These are phyloP conservation scores for Boletus barrowsii DNA, from an alignment of 768 basidiomycete species.

Conservation along the genomic window DNA sequence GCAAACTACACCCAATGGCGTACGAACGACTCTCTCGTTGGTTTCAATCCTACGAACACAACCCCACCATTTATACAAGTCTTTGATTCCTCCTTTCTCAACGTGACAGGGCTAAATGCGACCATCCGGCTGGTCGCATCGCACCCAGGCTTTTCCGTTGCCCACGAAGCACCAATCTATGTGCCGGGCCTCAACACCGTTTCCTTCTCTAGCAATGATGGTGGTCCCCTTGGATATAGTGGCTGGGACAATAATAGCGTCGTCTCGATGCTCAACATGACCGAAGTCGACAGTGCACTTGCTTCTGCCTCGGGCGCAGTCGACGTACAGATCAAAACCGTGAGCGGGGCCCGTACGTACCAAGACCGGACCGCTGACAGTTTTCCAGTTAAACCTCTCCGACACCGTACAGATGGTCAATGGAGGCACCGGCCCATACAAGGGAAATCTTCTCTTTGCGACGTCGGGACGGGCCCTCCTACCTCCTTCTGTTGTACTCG, in stretches of 20 bases:
- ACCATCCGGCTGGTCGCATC: slow-evolving; percentile 60
- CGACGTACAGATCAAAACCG: slow-evolving; percentile 49
- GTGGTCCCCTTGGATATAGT: slow-evolving; percentile 62
- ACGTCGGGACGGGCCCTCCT: slow-evolving; percentile 63
- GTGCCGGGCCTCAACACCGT: slow-evolving; percentile 61
- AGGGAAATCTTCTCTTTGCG: slow-evolving; percentile 55
- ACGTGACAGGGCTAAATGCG: slow-evolving; percentile 55
- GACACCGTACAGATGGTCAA: slow-evolving; percentile 68
- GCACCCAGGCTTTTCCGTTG: slow-evolving; percentile 64
- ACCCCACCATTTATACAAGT: slow-evolving; percentile 58
- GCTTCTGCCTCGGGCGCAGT: slow-evolving; percentile 34
- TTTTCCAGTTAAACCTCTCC: slow-evolving; percentile 51
- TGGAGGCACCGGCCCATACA: slow-evolving; percentile 63
- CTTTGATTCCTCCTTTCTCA: slow-evolving; percentile 52
- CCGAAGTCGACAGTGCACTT: slow-evolving; percentile 49
- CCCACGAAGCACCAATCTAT: slow-evolving; percentile 78
- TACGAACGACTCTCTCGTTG: slow-evolving; percentile 36
- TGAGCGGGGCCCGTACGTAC: slow-evolving; percentile 11
- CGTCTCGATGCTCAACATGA: slow-evolving; percentile 59
- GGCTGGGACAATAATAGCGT: slow-evolving; percentile 63
- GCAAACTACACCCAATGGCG: slow-evolving; percentile 40
- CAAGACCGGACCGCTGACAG: neutral
- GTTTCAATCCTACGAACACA: slow-evolving; percentile 64
- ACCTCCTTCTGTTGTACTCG: slow-evolving; percentile 61
- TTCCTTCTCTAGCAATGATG: slow-evolving; percentile 70